phyloP scores from a whole-genome alignment of 176 grass and related monocot genomes.

The Triticum monococcum region DNA sequence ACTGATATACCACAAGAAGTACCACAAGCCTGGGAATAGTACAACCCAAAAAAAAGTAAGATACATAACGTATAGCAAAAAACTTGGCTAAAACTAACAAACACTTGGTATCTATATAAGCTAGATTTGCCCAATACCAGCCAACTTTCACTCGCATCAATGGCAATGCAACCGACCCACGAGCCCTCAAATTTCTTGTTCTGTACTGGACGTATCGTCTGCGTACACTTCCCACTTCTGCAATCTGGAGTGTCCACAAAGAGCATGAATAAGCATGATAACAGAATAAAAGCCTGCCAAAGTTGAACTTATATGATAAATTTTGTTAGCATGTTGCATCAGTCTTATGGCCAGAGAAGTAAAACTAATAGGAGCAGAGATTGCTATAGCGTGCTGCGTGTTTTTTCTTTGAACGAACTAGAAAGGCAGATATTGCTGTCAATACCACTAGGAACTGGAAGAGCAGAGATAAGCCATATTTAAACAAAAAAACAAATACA shows the following conservation, averaged over 20 bases:
- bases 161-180: conserved; percentile 77
- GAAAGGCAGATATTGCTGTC: not conserved
- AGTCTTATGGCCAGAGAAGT: not conserved
- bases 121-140: conserved; percentile 53
- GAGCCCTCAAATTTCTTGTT: conserved; percentile 51
- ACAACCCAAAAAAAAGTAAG: conserved; percentile 7
- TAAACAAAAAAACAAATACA: not conserved
- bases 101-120: not conserved
- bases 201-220: conserved; percentile 62
- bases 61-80: not conserved
- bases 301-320: not conserved
- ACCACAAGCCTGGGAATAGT: conserved; percentile 65
- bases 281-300: not conserved
- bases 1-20: conserved; percentile 72
- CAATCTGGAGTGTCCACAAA: conserved; percentile 59
- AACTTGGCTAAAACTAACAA: not conserved
- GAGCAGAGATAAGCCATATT: conserved; percentile 1
- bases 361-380: not conserved
- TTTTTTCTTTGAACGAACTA: not conserved
- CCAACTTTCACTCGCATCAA: conserved; percentile 92
- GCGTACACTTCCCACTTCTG: conserved; percentile 71
- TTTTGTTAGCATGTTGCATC: not conserved
- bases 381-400: not conserved
- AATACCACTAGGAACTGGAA: not conserved
- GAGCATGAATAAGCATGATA: conserved; percentile 11